Percentiles rank a stretch among this genome's conserved stretches.
These are phyloP conservation scores for Mycena amicta DNA, from an alignment of 768 basidiomycete species.

Conservation along the genomic window DNA sequence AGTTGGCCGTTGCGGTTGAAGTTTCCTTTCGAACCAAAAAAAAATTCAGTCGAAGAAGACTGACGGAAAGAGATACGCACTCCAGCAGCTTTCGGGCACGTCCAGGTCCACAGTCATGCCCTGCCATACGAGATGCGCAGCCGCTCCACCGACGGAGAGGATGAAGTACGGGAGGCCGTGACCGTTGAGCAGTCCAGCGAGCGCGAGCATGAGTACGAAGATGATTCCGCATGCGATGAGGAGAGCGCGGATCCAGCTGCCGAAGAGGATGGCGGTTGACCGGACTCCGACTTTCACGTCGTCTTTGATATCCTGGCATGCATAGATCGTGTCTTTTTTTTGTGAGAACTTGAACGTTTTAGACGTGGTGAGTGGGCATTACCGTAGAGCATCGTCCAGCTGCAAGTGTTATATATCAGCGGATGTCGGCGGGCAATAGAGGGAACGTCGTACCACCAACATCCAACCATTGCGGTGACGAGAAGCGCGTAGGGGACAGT, in stretches of 20 bases:
- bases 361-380: too few relatives aligned
- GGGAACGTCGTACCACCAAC: slow-evolving; percentile 42
- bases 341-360: too few relatives aligned
- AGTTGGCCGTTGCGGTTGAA: slow-evolving; percentile 23
- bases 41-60: neutral
- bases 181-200: slow-evolving; percentile 54
- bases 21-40: slow-evolving; percentile 3
- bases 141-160: slow-evolving; percentile 48
- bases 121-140: slow-evolving; percentile 50
- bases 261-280: slow-evolving; percentile 77
- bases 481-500: slow-evolving; percentile 36
- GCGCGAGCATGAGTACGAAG: slow-evolving; percentile 55
- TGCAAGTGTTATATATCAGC: slow-evolving; percentile 20
- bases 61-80: slow-evolving; percentile 29
- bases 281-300: slow-evolving; percentile 73
- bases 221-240: slow-evolving; percentile 51
- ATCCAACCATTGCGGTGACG: slow-evolving; percentile 38
- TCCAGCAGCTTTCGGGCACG: slow-evolving; percentile 49
- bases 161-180: slow-evolving; percentile 53
- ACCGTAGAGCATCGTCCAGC: slow-evolving; percentile 57
- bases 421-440: neutral
- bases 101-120: slow-evolving; percentile 45
- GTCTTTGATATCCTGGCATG: slow-evolving; percentile 77
- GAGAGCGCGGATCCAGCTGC: slow-evolving; percentile 57
- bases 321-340: slow-evolving; percentile 66